Conservation (phyloP, 164 flowering plant genomes). For the Akebia trifoliata region DNA sequence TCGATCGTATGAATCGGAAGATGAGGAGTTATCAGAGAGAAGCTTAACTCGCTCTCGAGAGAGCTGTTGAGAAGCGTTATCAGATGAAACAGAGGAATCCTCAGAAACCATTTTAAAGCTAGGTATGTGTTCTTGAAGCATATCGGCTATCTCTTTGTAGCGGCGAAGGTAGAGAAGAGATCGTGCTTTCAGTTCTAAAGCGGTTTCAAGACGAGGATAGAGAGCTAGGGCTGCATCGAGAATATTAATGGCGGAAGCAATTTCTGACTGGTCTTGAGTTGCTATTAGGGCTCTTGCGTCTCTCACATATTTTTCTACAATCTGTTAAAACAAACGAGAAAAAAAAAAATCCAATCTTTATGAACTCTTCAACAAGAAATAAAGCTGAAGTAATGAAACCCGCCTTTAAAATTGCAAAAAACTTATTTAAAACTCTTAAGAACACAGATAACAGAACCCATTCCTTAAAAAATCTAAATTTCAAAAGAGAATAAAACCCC, state of each 20-base stretch:
- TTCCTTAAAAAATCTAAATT: background rate
- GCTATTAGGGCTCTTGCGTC: slow-evolving; percentile 67
- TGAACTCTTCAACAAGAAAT: no score
- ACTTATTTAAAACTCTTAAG: no score
- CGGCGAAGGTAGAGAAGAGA: slow-evolving; percentile 71
- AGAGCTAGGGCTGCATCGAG: slow-evolving; percentile 73
- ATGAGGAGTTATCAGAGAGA: slow-evolving; percentile 28
- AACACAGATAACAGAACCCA: background rate
- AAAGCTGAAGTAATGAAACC: no score
- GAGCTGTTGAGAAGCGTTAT: slow-evolving; percentile 44
- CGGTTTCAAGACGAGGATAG: slow-evolving; percentile 67
- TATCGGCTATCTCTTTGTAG: slow-evolving; percentile 82
- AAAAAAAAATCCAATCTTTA: background rate
- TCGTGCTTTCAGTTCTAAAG: slow-evolving; percentile 86
- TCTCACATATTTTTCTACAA: slow-evolving; percentile 69
- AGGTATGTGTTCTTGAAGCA: slow-evolving; percentile 94
- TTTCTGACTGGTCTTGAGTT: slow-evolving; percentile 56
- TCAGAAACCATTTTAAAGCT: slow-evolving; percentile 57
- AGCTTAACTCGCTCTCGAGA: slow-evolving; percentile 72
- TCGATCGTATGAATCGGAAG: slow-evolving; percentile 23
- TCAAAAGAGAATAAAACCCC: background rate
- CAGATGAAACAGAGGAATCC: slow-evolving; percentile 43
- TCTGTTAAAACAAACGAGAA: slow-evolving; percentile 30
- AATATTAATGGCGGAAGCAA: slow-evolving; percentile 60
- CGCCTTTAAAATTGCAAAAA: no score